phyloP scores from a whole-genome alignment of 2,329 filamentous ascomycete species.

The Fusarium temperatum region DNA sequence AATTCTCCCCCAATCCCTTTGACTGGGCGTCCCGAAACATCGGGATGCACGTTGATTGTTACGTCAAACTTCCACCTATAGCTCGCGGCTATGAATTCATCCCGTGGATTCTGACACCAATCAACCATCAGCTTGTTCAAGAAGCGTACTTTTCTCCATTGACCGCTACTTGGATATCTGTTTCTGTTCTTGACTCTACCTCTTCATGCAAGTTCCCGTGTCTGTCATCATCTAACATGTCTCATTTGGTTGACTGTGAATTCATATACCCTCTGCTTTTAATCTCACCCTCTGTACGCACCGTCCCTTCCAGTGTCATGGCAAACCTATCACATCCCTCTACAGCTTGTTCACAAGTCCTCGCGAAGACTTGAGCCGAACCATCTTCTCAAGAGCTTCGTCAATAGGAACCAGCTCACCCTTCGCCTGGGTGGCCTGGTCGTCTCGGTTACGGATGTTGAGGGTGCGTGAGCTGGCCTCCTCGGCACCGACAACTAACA shows the following conservation, averaged over 20 bases:
- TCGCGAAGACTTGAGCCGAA: conserved; percentile 60
- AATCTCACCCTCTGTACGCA: conserved; percentile 16
- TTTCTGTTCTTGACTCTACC: conserved; percentile 10
- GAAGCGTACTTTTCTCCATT: conserved; percentile 25
- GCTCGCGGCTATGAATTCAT: conserved; percentile 2
- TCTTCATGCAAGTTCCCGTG: conserved; percentile 15
- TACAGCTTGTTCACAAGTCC: conserved; percentile 50
- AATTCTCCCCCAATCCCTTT: not conserved
- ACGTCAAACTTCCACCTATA: conserved; percentile 8
- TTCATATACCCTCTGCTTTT: conserved; percentile 34
- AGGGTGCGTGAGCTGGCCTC: conserved; percentile 68
- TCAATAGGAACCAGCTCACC: conserved; percentile 66
- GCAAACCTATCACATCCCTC: conserved; percentile 8
- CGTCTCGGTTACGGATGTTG: conserved; percentile 71
- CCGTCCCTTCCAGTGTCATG: conserved; percentile 1
- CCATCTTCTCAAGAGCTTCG: conserved; percentile 65
- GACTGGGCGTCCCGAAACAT: not conserved
- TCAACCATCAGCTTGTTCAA: not conserved
- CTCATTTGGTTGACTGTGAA: conserved; percentile 30
- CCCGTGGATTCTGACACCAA: conserved; percentile 1
- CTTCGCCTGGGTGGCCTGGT: conserved; percentile 68
- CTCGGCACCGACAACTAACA: conserved; percentile 67
- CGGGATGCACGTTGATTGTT: conserved; percentile 1
- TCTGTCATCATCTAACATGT: conserved; percentile 24
- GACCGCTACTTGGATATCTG: conserved; percentile 23